phyloP scores from a whole-genome alignment of 352 stramenopile species.

The Phytophthora podocarpi region DNA sequence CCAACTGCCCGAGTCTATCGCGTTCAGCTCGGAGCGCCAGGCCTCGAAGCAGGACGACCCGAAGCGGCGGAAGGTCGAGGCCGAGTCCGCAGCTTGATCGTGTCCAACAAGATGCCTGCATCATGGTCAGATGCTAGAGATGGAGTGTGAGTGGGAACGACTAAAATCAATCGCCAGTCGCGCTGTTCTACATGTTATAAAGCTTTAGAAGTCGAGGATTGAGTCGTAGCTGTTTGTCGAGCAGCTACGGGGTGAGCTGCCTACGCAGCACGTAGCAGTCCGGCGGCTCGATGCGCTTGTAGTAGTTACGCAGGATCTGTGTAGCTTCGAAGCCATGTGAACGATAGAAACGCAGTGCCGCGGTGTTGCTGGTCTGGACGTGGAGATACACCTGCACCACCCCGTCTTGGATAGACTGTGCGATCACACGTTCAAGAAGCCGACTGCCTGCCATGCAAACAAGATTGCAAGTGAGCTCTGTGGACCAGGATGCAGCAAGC shows the following conservation, averaged over 20 bases:
- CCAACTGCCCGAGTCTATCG: slow-evolving; percentile 79
- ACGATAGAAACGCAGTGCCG: slow-evolving; percentile 92
- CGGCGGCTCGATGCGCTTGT: slow-evolving; percentile 93
- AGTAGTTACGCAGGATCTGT: slow-evolving; percentile 94
- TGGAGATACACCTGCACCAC: slow-evolving; percentile 86
- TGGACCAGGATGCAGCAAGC: background rate
- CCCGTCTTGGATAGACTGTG: slow-evolving; percentile 37
- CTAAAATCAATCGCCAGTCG: slow-evolving; percentile 8
- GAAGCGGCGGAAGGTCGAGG: slow-evolving; percentile 57
- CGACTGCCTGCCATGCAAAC: slow-evolving; percentile 34
- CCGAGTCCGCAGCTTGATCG: slow-evolving; percentile 12
- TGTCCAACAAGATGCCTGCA: no score
- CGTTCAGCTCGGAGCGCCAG: slow-evolving; percentile 59
- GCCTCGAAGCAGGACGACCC: slow-evolving; percentile 40
- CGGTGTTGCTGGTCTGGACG: slow-evolving; percentile 93
- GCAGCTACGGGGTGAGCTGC: slow-evolving; percentile 28
- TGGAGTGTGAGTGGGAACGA: background rate
- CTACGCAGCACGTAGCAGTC: slow-evolving; percentile 94
- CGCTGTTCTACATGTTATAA: slow-evolving; percentile 12
- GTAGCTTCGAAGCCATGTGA: slow-evolving; percentile 88
- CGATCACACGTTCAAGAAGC: slow-evolving; percentile 50
- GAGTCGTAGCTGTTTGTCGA: no score
- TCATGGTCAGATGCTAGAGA: slow-evolving; percentile 7
- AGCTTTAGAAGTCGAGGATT: background rate
- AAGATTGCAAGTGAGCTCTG: slow-evolving; percentile 1